Evolutionary conservation across 768 basidiomycete genomes (phyloP), one percentile per base, ranked within the genome.

Genomic region (Mycena filopes): DNA sequence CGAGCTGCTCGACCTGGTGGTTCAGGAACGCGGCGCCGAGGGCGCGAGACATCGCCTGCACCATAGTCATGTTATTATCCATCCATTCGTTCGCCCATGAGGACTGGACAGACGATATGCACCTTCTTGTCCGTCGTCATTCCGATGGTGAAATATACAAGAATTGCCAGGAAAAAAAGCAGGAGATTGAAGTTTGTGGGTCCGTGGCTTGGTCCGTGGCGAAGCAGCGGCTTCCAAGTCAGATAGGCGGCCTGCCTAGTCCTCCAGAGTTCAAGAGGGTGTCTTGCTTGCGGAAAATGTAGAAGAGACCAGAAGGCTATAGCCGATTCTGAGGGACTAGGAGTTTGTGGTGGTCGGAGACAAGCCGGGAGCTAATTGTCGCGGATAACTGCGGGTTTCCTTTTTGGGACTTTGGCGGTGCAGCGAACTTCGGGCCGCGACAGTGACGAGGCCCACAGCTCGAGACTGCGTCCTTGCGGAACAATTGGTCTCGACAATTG

Each of bases 1-100:
- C 93, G 57, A 95, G 88, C 72, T 94, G 91, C 70, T 94, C 92
- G 46, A 95, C 94, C 71, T 95, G 93, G 70, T 95, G 93, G 67
- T 85, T 91, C 63, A 95, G 85, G 74, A 94, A 94, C 3, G 94
- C 94, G 29, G 93, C 93, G 21, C 94, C 94, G 41, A 95, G 86
- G 1, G 94, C 93, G 66, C 89, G 87, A 60, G 93, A 94, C 91
- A 95, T 92, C 61, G 92, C 92, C 43, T 91, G 75, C 75, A 20
- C 20, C 8, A 41, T 36, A n/a, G n/a, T 36, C 36, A 36, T 36
- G 15, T 36, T 9, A 36, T 36, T 36, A 33, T 33, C 33, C 33
- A 12, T 33, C 12, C 33, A 47, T 21, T 40, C 11, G 16, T 28
- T 54, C 53, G 54, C 45, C 16, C 43, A 16, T 12, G 26, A 40